Conservation (phyloP, 345 rosid species). For the thale cress (Arabidopsis thaliana) region DNA sequence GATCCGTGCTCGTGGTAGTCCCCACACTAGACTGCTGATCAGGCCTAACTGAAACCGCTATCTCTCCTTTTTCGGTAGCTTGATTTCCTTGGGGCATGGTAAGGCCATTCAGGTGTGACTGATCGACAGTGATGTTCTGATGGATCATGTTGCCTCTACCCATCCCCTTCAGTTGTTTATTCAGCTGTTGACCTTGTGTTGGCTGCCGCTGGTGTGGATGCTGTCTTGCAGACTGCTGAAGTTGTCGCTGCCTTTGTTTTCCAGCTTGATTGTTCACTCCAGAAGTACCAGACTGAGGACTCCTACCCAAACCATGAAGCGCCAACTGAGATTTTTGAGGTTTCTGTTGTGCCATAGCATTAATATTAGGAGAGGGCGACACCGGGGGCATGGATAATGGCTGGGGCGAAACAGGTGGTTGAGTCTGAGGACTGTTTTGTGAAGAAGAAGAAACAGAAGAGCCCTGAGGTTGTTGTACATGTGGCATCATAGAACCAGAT, state of each 20-base stretch:
- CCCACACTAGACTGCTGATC: slow-evolving; percentile 65
- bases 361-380: slow-evolving; percentile 63
- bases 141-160: slow-evolving; percentile 80
- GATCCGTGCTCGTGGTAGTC: slow-evolving; percentile 52
- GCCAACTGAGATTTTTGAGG: slow-evolving; percentile 64
- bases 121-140: slow-evolving; percentile 66
- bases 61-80: slow-evolving; percentile 64
- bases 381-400: slow-evolving; percentile 54
- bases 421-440: slow-evolving; percentile 71
- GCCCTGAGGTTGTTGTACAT: slow-evolving; percentile 60
- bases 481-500: slow-evolving; percentile 62
- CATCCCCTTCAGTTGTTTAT: slow-evolving; percentile 68
- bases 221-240: slow-evolving; percentile 65
- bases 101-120: slow-evolving; percentile 67
- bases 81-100: slow-evolving; percentile 50
- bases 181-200: slow-evolving; percentile 64
- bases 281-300: slow-evolving; percentile 56
- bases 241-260: slow-evolving; percentile 74
- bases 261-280: slow-evolving; percentile 62
- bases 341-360: slow-evolving; percentile 51
- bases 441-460: slow-evolving; percentile 71
- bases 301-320: slow-evolving; percentile 59
- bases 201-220: slow-evolving; percentile 84
- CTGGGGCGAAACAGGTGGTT: slow-evolving; percentile 57
- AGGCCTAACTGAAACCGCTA: slow-evolving; percentile 57